Conservation (phyloP, 805 yeast genomes). For the Lipomyces sp. region DNA sequence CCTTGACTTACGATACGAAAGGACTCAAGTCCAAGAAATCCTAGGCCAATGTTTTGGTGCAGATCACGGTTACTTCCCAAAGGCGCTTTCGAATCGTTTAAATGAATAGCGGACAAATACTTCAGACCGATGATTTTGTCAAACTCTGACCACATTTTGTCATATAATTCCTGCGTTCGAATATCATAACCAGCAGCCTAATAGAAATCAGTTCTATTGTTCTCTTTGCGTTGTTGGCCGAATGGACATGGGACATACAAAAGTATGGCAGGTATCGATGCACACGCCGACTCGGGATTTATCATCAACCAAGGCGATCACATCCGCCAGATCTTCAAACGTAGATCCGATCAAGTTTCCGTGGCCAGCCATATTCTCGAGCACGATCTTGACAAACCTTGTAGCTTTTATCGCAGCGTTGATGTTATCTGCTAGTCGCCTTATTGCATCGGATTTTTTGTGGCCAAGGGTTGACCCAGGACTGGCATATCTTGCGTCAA, state of each 20-base stretch:
- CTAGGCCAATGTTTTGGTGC: slow-evolving; percentile 87
- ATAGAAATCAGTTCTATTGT: neutral
- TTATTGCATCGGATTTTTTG: slow-evolving; percentile 67
- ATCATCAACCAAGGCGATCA: slow-evolving; percentile 78
- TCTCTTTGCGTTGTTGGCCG: neutral
- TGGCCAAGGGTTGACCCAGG: slow-evolving; percentile 81
- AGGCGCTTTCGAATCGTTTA: slow-evolving; percentile 96
- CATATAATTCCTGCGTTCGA: slow-evolving; percentile 59
- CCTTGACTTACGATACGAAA: slow-evolving; percentile 58
- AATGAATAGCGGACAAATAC: slow-evolving; percentile 78
- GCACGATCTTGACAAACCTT: slow-evolving; percentile 77
- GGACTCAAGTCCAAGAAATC: slow-evolving; percentile 84
- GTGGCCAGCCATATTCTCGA: slow-evolving; percentile 98
- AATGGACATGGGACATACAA: slow-evolving; percentile 49
- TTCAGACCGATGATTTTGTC: slow-evolving; percentile 75
- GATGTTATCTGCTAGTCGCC: slow-evolving; percentile 74
- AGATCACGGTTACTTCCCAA: slow-evolving; percentile 86
- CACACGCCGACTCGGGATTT: slow-evolving; percentile 92
- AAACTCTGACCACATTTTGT: slow-evolving; percentile 74
- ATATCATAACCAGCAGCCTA: slow-evolving; percentile 88
- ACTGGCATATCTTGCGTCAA: slow-evolving; percentile 21
- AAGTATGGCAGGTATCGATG: slow-evolving; percentile 93
- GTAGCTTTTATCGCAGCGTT: slow-evolving; percentile 80
- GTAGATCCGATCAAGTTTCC: slow-evolving; percentile 86
- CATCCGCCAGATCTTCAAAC: slow-evolving; percentile 72